Evolutionary conservation across 2,329 filamentous ascomycete genomes (phyloP), one percentile per base, ranked within the genome.

Genomic region (Aspergillus niger): DNA sequence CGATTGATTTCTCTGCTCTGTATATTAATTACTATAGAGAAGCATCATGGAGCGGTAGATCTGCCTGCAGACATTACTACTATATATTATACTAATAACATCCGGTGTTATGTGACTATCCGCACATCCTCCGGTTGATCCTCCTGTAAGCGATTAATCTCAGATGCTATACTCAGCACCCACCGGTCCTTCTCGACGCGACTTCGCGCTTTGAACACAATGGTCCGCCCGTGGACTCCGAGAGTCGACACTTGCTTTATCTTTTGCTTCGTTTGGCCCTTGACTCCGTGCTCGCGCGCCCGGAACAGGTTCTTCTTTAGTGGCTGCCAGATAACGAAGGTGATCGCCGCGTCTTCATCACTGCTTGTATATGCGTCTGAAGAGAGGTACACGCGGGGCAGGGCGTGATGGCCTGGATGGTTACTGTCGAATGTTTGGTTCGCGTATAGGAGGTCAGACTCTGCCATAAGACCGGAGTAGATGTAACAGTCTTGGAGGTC

Each of bases 261-360:
- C 15, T 77, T 75, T 59, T 79, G 81, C 24, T 79, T 79, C 24
- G 72, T 75, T 55, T 75, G 71, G 38, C 79, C 75, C 59, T 75
- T 68, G 24, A 75, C 71, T 22, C 72, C 70, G n/a, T 72, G 67
- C 61, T 80, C 74, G n/a, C 70, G 72, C 4, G 74, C 77, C 51
- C 76, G 76, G 69, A 89, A 88, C 67, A 84, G 82, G 8, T 80
- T 81, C 67, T 85, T 86, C 61, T 78, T 80, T 63, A 82, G 80
- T 39, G 83, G 83, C 65, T 87, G 83, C 86, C 86, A 89, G 44
- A 89, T 77, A n/a, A 88, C 86, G 68, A 89, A 89, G 2, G 84
- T 86, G 0, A 85, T 87, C 76, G 86, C 86, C n/a, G 83, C 82
- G 66, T 89, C 86, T 67, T 88, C 86, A 64, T 89, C 86, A 0